Evolutionary conservation across 768 basidiomycete genomes (phyloP).

Genomic region (Lactarius tabidus): DNA sequence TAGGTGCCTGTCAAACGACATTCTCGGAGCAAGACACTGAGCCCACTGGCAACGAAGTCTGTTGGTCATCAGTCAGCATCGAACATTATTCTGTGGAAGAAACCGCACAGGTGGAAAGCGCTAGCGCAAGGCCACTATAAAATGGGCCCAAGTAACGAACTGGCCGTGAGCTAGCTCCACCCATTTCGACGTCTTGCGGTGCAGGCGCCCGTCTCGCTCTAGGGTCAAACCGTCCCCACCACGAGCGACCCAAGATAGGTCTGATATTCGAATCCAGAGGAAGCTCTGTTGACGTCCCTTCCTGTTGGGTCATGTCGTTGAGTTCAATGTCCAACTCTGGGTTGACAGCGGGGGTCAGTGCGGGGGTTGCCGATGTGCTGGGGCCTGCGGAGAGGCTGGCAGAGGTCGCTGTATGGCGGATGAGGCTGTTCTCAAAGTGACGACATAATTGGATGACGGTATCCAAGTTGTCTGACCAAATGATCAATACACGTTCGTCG

Average conservation of each 20-base stretch:
- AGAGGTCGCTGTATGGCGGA: constrained; percentile 40
- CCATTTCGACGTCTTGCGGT: constrained; percentile 49
- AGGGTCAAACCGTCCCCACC: constrained; percentile 30
- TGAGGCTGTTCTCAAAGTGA: constrained; percentile 74
- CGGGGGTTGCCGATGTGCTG: constrained; percentile 37
- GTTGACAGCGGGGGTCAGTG: constrained; percentile 42
- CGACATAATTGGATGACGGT: constrained; percentile 64
- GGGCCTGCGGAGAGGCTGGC: neutral
- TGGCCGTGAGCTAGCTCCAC: constrained; percentile 32
- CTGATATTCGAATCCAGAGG: constrained; percentile 9
- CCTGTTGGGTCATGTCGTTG: constrained; percentile 43
- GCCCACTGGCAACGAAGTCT: constrained; percentile 71
- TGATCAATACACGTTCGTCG: constrained; percentile 75
- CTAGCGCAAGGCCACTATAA: constrained; percentile 67
- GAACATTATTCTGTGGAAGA: neutral
- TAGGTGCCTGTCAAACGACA: constrained; percentile 61
- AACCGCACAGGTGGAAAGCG: constrained; percentile 57
- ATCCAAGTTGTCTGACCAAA: constrained; percentile 84
- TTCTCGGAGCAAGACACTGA: constrained; percentile 59
- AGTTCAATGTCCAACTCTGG: constrained; percentile 53
- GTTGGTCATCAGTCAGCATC: neutral
- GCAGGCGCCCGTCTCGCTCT: constrained; percentile 29
- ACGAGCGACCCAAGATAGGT: constrained; percentile 21
- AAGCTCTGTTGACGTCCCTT: neutral
- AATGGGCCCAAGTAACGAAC: constrained; percentile 64